Base-by-base conservation (phyloP, 208 protist species). In the Wallacemonas sp. region DNA sequence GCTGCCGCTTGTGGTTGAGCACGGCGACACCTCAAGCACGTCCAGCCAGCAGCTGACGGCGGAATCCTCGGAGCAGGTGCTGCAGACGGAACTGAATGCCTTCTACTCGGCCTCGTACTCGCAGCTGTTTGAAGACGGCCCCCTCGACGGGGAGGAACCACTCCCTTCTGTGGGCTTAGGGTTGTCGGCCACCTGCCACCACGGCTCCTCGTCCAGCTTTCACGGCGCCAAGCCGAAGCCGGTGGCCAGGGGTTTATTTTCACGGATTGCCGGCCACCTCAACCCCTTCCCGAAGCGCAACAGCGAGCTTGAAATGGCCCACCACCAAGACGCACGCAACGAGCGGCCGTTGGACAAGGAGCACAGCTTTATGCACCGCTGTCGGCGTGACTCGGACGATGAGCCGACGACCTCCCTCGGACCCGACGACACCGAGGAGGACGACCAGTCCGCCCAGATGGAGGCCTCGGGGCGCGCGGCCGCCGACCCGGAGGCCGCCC, bases 1-100 rank as follows among this genome's bases (percentile, higher is more conserved):
- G 0, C 67, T 88, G 2, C 79, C 79, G 0, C 72, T 70, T 11
- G 69, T 82, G 20, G 22, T 20, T 26, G 59, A 48, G 11, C 36
- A 14, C n/a, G 8, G 8, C 44, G 32, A 39, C 7, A 4, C 4
- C 4, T 10, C 31, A 5, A 45, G 31, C 33, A 18, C 4, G 4
- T 3, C 31, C n/a, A 45, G 31, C 18, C 32, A 61, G 20, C 33
- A 10, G 22, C 12, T 25, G 12, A 11, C 23, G 0, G 4, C 33
- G 16, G 52, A 59, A 4, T 8, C 31, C 4, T 3, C 26, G 8
- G 52, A 59, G 11, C 3, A 26, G 52, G 52, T 59, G 32, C 26
- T 59, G 11, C 52, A 25, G 52, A 44, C 52, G 18, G 52, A 33
- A 23, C 36, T 59, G 14, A 41, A 59, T 22, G 52, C 26, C 5